Evolutionary conservation across 2,329 filamentous ascomycete species (phyloP).

Genomic region (Neurospora sp.): DNA sequence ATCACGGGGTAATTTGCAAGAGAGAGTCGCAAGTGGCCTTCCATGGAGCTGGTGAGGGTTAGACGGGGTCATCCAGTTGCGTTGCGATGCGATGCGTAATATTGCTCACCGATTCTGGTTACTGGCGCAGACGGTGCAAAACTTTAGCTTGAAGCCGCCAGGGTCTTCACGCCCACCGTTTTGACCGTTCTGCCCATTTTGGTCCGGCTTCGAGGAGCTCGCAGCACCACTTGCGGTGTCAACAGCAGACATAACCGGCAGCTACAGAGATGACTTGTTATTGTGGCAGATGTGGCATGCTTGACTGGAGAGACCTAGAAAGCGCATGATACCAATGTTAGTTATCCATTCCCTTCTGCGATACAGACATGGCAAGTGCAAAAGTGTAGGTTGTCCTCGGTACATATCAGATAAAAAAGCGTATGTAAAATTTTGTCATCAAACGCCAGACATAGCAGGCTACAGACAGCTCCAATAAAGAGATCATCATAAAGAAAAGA

Average conservation of each 20-base stretch:
- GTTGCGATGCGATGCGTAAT: background rate
- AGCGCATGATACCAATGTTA: conserved; percentile 7
- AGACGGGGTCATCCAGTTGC: conserved; percentile 10
- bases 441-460: conserved; percentile 26
- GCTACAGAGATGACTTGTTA: background rate
- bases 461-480: conserved; percentile 67
- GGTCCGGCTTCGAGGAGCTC: conserved; percentile 20
- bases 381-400: background rate
- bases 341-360: background rate
- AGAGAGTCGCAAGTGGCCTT: conserved; percentile 90
- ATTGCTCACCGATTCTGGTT: conserved; percentile 80
- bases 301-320: background rate
- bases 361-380: background rate
- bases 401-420: conserved; percentile 18
- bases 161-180: conserved; percentile 40
- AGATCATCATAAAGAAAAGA: conserved; percentile 37
- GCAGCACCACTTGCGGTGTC: conserved; percentile 32
- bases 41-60: conserved; percentile 64
- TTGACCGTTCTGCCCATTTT: conserved; percentile 12
- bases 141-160: conserved; percentile 77
- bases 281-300: background rate
- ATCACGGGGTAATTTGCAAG: conserved; percentile 87
- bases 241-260: conserved; percentile 12
- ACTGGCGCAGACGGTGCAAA: conserved; percentile 97
- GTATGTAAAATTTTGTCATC: conserved; percentile 42